phyloP scores from a whole-genome alignment of 164 flowering plant genomes.

The Sedum album region DNA sequence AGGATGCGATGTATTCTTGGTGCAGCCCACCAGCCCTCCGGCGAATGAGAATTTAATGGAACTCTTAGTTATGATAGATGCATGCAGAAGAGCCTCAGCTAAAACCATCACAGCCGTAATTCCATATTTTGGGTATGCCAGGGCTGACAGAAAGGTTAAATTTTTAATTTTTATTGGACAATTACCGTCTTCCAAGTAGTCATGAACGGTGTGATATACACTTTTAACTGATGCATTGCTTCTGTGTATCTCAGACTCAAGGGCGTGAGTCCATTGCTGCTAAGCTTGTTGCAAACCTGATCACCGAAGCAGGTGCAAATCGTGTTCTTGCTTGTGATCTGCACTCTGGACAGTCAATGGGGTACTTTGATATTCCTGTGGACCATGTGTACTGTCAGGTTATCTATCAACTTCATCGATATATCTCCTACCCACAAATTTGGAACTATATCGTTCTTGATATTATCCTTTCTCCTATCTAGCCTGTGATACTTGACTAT shows the following conservation, averaged over 20 bases:
- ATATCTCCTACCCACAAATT: not conserved
- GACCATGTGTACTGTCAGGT: slow-evolving; percentile 98
- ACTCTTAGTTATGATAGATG: slow-evolving; percentile 89
- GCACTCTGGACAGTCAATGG: slow-evolving; percentile 99
- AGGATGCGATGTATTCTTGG: slow-evolving; percentile 90
- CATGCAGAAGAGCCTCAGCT: slow-evolving; percentile 96
- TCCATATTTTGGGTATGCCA: slow-evolving; percentile 98
- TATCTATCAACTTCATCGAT: slow-evolving; percentile 2
- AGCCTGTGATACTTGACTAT: slow-evolving; percentile 97
- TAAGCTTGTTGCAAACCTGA: slow-evolving; percentile 88
- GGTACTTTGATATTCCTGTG: slow-evolving; percentile 96
- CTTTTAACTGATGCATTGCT: not conserved
- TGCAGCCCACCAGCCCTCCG: slow-evolving; percentile 95
- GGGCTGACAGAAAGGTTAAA: slow-evolving; percentile 92
- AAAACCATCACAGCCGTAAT: slow-evolving; percentile 93
- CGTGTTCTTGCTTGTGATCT: slow-evolving; percentile 98
- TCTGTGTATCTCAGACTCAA: slow-evolving; percentile 20
- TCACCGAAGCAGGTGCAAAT: slow-evolving; percentile 94
- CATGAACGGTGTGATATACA: not conserved
- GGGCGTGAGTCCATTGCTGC: slow-evolving; percentile 97
- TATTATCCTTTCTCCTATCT: slow-evolving; percentile 7
- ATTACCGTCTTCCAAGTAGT: not conserved
- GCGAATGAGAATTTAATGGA: slow-evolving; percentile 98
- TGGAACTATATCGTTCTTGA: not conserved
- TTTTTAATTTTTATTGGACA: not conserved